These are phyloP conservation scores for Penicillium lagena DNA, from an alignment of 495 filamentous ascomycete genomes.

Conservation along the genomic window DNA sequence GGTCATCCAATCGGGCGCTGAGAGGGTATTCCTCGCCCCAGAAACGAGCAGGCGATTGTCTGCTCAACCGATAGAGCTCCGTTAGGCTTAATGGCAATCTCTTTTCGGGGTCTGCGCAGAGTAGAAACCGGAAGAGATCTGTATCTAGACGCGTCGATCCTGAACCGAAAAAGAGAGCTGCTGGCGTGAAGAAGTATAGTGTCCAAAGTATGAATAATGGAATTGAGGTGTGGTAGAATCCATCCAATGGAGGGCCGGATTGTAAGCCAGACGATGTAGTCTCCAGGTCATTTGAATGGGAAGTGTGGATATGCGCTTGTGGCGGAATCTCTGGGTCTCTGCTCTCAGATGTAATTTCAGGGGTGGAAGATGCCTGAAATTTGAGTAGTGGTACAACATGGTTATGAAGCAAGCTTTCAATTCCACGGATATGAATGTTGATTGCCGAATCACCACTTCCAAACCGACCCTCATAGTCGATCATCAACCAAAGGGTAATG, in stretches of 20 bases:
- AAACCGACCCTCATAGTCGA: constrained; percentile 31
- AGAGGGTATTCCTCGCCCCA: constrained; percentile 26
- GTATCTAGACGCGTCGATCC: constrained; percentile 12
- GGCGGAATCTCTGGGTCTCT: not conserved
- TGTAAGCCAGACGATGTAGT: no score
- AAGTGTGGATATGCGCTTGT: not conserved
- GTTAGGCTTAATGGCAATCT: constrained; percentile 9
- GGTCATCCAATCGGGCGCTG: constrained; percentile 25
- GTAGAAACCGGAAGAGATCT: constrained; percentile 22
- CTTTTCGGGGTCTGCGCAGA: constrained; percentile 9
- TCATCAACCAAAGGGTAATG: constrained; percentile 30
- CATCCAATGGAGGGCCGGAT: not conserved
- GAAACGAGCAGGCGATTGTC: constrained; percentile 26
- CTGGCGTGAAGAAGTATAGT: constrained; percentile 26
- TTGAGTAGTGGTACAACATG: constrained; percentile 25
- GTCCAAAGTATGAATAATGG: constrained; percentile 31
- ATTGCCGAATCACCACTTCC: constrained; percentile 24
- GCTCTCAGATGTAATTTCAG: not conserved
- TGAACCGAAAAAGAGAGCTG: constrained; percentile 18
- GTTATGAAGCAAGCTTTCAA: constrained; percentile 22
- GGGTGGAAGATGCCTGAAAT: not conserved
- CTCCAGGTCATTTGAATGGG: no score
- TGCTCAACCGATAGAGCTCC: constrained; percentile 23
- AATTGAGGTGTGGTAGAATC: constrained; percentile 17
- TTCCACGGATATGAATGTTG: constrained; percentile 26